Evolutionary conservation across 805 yeast genomes (phyloP).

Genomic region (Pichia phayaonensis): DNA sequence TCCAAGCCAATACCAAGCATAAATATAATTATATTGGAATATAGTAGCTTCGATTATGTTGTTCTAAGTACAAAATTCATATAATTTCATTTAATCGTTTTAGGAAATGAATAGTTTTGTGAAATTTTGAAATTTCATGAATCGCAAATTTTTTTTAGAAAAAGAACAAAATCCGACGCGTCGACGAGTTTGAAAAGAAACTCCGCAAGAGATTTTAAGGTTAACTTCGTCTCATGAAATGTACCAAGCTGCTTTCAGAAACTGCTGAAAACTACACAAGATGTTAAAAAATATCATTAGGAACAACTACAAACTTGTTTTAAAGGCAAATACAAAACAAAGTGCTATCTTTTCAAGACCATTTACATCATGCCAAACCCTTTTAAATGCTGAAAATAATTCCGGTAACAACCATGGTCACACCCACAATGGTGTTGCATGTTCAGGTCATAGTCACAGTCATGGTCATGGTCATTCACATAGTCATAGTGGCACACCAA

Average conservation of each 20-base stretch:
- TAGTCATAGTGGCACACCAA: background rate
- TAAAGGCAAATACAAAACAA: background rate
- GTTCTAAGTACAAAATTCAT: too few species aligned
- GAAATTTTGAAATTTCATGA: background rate
- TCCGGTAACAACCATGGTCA: conserved; percentile 4
- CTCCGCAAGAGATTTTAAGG: background rate
- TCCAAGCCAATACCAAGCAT: background rate
- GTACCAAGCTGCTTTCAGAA: too few species aligned
- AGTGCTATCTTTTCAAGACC: background rate
- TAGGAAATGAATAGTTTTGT: too few species aligned
- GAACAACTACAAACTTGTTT: background rate
- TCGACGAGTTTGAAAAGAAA: background rate
- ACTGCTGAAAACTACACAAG: too few species aligned
- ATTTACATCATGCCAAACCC: background rate
- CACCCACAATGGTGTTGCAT: conserved; percentile 10
- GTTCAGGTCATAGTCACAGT: conserved; percentile 10
- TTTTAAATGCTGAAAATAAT: background rate
- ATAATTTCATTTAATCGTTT: too few species aligned
- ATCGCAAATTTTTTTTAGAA: too few species aligned
- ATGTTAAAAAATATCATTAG: background rate
- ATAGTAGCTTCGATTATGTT: too few species aligned
- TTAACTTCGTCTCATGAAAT: too few species aligned
- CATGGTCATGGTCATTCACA: conserved; percentile 1
- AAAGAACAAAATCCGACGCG: background rate
- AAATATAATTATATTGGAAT: too few species aligned